Evolutionary conservation across 805 yeast genomes (phyloP).

Genomic region (Starmera dryadoides): DNA sequence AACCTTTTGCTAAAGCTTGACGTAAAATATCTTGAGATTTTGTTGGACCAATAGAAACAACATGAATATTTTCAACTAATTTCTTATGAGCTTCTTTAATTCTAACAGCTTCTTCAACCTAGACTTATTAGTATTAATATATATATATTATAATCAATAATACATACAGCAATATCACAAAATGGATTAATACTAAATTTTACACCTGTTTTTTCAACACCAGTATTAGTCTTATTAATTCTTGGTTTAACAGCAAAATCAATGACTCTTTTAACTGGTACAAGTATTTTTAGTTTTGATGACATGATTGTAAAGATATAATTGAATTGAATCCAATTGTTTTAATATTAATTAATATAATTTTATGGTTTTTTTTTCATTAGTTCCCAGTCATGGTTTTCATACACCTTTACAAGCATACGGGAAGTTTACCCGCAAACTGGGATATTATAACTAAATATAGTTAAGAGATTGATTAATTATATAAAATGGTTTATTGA

Average conservation of each 20-base stretch:
- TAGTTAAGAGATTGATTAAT: too few species aligned
- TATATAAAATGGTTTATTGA: too few species aligned
- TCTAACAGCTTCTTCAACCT: constrained; percentile 80
- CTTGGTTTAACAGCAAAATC: constrained; percentile 93
- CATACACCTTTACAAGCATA: too few species aligned
- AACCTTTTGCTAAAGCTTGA: constrained; percentile 92
- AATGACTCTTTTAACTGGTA: constrained; percentile 92
- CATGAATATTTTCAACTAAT: constrained; percentile 76
- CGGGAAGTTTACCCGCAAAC: neutral
- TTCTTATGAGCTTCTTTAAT: constrained; percentile 60
- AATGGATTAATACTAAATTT: constrained; percentile 94
- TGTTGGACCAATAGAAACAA: constrained; percentile 83
- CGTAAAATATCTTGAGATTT: constrained; percentile 86
- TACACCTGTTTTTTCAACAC: constrained; percentile 77
- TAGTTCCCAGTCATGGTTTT: too few species aligned
- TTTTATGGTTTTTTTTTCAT: too few species aligned
- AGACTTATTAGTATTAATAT: neutral
- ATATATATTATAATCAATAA: neutral
- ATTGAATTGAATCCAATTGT: too few species aligned
- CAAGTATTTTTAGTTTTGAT: constrained; percentile 63
- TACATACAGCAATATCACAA: constrained; percentile 78
- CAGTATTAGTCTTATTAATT: constrained; percentile 77
- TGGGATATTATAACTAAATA: too few species aligned
- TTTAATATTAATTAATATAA: too few species aligned
- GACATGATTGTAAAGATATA: constrained; percentile 13